These are phyloP conservation scores for Aegilops speltoides DNA, from an alignment of 176 grass and related monocot genomes.

Conservation along the genomic window DNA sequence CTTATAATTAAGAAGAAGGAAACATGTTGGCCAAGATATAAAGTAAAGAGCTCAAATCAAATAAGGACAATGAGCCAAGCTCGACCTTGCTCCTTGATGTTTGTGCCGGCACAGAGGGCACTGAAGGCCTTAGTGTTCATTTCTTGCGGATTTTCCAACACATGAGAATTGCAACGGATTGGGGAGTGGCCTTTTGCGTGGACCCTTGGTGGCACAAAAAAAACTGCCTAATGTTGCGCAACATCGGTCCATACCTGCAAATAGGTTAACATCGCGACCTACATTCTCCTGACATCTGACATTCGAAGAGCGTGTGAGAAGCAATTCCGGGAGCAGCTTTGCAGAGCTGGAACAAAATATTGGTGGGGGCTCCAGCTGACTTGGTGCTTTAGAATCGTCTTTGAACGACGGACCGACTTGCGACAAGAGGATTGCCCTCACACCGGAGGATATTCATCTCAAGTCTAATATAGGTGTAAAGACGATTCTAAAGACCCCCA, in stretches of 20 bases:
- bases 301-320: background rate
- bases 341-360: background rate
- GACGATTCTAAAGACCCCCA: background rate
- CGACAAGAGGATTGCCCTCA: too few species aligned
- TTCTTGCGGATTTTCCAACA: background rate
- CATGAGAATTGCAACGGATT: background rate
- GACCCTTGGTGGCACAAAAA: background rate
- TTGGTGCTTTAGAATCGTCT: too few species aligned
- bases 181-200: background rate
- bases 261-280: background rate
- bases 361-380: background rate
- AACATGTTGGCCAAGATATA: background rate
- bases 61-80: background rate
- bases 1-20: background rate
- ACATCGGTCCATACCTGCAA: background rate
- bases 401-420: background rate
- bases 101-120: fast-evolving
- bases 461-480: background rate
- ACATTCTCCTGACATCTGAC: background rate
- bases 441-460: too few species aligned
- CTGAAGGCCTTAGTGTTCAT: background rate
- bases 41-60: background rate
- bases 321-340: background rate
- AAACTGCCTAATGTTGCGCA: background rate
- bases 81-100: background rate